Evolutionary conservation across 257 asterid species (phyloP).

Genomic region (Rauvolfia tetraphylla): DNA sequence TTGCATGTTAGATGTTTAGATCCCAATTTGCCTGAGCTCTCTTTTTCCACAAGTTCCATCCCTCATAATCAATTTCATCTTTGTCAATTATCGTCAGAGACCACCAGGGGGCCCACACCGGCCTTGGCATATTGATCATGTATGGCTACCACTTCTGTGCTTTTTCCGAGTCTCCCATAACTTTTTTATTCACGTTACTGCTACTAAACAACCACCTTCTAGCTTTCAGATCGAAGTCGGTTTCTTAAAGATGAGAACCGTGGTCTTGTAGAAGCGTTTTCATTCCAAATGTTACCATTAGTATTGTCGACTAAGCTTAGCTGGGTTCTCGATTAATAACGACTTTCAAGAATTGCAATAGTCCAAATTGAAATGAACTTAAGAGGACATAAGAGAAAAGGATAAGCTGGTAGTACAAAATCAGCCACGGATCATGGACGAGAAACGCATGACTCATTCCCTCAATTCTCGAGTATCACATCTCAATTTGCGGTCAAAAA

Average conservation of each 20-base stretch:
- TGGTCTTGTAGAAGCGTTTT: too few relatives aligned
- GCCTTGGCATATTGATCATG: slow-evolving; percentile 14
- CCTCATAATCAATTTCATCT: slow-evolving; percentile 13
- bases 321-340: too few relatives aligned
- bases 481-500: slow-evolving; percentile 18
- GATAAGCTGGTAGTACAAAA: not conserved
- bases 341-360: too few relatives aligned
- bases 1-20: slow-evolving; percentile 33
- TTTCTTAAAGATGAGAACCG: too few relatives aligned
- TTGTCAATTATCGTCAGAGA: not conserved
- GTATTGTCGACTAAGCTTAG: too few relatives aligned
- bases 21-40: slow-evolving; percentile 31
- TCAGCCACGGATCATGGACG: not conserved
- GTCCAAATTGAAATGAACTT: too few relatives aligned
- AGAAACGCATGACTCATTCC: slow-evolving; percentile 5
- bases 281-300: too few relatives aligned
- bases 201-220: not conserved
- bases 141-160: slow-evolving; percentile 14
- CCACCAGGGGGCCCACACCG: slow-evolving; percentile 27
- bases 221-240: not conserved
- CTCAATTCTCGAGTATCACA: too few relatives aligned
- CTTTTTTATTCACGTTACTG: slow-evolving; percentile 9
- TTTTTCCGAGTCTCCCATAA: not conserved
- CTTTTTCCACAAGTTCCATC: slow-evolving; percentile 37
- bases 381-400: too few relatives aligned